These are phyloP conservation scores for Nemania sp. DNA, from an alignment of 2,329 filamentous ascomycete species.

Conservation along the genomic window DNA sequence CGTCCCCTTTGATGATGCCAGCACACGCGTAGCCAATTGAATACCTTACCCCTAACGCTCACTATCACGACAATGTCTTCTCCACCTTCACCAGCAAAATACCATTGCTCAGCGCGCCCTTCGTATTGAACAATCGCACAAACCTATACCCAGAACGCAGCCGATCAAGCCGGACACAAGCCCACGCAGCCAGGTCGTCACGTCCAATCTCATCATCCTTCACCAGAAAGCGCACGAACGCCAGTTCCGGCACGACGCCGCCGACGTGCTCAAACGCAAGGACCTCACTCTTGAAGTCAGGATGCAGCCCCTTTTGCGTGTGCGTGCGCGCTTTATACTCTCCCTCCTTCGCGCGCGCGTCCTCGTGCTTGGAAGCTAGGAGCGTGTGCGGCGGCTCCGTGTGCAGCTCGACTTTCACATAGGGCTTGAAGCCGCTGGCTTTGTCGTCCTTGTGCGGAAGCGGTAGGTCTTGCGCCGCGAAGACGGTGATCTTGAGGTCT, in stretches of 20 bases:
- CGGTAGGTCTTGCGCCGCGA: constrained; percentile 81
- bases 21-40: too few species aligned
- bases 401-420: constrained; percentile 86
- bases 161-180: constrained; percentile 86
- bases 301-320: constrained; percentile 67
- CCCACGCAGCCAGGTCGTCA: constrained; percentile 87
- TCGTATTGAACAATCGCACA: constrained; percentile 77
- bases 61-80: constrained; percentile 48
- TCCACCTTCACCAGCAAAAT: constrained; percentile 82
- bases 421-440: constrained; percentile 75
- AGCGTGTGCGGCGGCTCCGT: constrained; percentile 65
- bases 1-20: too few species aligned
- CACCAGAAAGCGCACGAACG: constrained; percentile 85
- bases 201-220: constrained; percentile 85
- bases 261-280: constrained; percentile 67
- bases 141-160: constrained; percentile 81
- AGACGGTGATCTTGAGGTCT: constrained; percentile 77
- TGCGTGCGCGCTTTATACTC: constrained; percentile 71
- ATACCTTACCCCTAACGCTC: background rate
- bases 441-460: constrained; percentile 67
- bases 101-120: constrained; percentile 74
- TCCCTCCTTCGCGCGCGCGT: constrained; percentile 67
- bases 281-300: constrained; percentile 71
- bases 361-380: constrained; percentile 51
- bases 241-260: constrained; percentile 74